Evolutionary conservation across 129 eudicot species (phyloP).

Genomic region (Chrysanthemum seticuspe): DNA sequence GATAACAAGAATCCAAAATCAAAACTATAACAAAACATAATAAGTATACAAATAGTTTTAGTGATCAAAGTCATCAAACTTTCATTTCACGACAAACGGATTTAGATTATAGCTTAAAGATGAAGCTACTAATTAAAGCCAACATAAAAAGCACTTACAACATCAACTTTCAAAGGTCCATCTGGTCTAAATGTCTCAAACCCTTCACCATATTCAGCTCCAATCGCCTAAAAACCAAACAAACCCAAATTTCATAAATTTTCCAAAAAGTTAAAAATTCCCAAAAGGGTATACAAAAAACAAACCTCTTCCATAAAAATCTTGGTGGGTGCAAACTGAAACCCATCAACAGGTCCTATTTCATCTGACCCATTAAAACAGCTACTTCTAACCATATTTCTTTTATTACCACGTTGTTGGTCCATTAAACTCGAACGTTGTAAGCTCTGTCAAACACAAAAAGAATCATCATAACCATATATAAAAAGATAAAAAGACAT

Average conservation of each 20-base stretch:
- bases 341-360: conserved; percentile 48
- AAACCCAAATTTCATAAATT: background rate
- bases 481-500: background rate
- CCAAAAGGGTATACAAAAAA: conserved; percentile 8
- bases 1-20: no score
- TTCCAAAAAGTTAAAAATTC: background rate
- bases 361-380: conserved; percentile 44
- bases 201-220: conserved; percentile 99
- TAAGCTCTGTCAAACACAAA: conserved; percentile 36
- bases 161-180: conserved; percentile 93
- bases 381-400: conserved; percentile 41
- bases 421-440: conserved; percentile 37
- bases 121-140: background rate
- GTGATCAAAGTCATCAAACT: no score
- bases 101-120: no score
- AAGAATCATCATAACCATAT: background rate
- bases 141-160: conserved; percentile 47
- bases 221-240: conserved; percentile 61
- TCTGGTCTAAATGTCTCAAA: conserved; percentile 94
- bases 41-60: no score
- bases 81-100: no score
- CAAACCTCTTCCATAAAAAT: conserved; percentile 77
- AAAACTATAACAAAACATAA: no score
- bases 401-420: conserved; percentile 28
- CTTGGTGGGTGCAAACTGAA: conserved; percentile 51